Evolutionary conservation across 345 rosid genomes (phyloP), one percentile per base, ranked within the genome.

Genomic region (Lumnitzera littorea): DNA sequence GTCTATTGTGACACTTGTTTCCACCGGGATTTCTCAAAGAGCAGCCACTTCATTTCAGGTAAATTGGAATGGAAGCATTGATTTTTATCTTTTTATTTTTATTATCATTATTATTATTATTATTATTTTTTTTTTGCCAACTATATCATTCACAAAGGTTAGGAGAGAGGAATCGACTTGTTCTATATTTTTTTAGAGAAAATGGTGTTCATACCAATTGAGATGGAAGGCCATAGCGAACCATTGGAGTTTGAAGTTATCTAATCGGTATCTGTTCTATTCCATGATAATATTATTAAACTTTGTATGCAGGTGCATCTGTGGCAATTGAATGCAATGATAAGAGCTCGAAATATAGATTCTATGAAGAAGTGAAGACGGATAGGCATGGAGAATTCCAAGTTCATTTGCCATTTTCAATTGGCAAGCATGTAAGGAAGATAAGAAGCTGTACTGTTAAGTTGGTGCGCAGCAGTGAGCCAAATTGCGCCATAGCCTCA

Each of bases 1-100:
- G 96, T 89, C 49, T 87, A 77, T 78, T 92, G 98, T 43, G 96
- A 89, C 72, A 87, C 96, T 13, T 89, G 98, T 71, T 85, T 87
- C 78, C 86, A 67, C 12, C 52, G 73, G 41, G 79, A 62, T 50
- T 73, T 82, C 79, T 73, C 96, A 0, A 80, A 64, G 74, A 50
- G 69, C 53, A 75, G 77, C 67, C 92, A 82, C 82, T 90, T 88
- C 74, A 83, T 87, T 78, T 70, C 91, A 82, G 96, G 97, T 92
- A 50, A 12, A 49, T 54, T 31, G 36, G 11, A 13, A 11, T 12
- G 51, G 11, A 14, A 12, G 0, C 17, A 12, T 53, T 56, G 50
- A 16, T 20, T 20, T 20, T 20, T 20, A 20, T 20, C 20, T 20
- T 20, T 20, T 20, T 20, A 9, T 24, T 17, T n/a, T n/a, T n/a